Conservation (phyloP, 129 eudicot genomes). For the Arctium minus region DNA sequence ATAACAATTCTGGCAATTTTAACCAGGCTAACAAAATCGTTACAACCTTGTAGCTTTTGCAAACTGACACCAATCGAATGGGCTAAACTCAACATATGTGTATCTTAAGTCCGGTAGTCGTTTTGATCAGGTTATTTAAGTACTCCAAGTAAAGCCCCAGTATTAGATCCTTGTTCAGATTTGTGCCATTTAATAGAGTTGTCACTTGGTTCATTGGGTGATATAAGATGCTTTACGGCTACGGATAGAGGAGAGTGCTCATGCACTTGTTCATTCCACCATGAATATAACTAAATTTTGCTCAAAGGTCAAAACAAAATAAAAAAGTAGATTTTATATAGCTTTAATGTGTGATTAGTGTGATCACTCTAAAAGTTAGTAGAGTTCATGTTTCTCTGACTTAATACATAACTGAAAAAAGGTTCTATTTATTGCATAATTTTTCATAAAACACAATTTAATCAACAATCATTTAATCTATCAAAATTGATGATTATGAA, state of each 20-base stretch:
- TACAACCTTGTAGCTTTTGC: constrained; percentile 4
- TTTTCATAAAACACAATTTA: background rate
- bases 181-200: background rate
- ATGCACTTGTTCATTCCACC: background rate
- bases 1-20: background rate
- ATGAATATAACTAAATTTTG: background rate
- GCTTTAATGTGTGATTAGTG: background rate
- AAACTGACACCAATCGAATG: background rate
- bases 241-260: background rate
- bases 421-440: background rate
- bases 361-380: background rate
- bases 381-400: background rate
- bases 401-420: background rate
- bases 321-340: background rate
- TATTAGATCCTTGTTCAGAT: background rate
- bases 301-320: background rate
- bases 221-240: constrained; percentile 17
- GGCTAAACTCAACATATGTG: background rate
- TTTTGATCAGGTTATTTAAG: constrained; percentile 7
- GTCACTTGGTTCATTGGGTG: constrained; percentile 11
- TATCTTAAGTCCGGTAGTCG: background rate
- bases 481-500: background rate
- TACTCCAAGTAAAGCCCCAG: background rate
- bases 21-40: background rate
- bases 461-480: background rate